Percentiles rank a stretch among this genome's conserved stretches.
phyloP scores from a whole-genome alignment of 228 moss, liverwort and hornwort species.

The Sphagnum fallax region DNA sequence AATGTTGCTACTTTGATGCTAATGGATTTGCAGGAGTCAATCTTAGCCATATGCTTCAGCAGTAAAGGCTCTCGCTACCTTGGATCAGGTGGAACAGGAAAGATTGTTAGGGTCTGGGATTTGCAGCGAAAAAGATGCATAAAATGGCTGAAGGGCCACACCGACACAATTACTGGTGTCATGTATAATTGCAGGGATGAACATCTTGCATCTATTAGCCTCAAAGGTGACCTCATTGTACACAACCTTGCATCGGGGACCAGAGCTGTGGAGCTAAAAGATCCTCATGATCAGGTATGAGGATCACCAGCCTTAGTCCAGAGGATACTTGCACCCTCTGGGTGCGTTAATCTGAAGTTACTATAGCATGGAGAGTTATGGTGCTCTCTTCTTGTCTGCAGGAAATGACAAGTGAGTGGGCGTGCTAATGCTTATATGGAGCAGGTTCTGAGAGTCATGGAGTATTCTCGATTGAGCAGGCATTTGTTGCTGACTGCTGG shows the following conservation, averaged over 20 bases:
- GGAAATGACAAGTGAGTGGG: slow-evolving; percentile 43
- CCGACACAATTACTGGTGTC: slow-evolving; percentile 91
- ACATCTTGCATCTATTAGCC: slow-evolving; percentile 91
- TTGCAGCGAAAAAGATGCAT: slow-evolving; percentile 94
- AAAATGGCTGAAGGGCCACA: slow-evolving; percentile 98
- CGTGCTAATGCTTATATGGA: slow-evolving; percentile 40
- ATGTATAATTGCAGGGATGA: slow-evolving; percentile 99
- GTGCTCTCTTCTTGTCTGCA: slow-evolving; percentile 13
- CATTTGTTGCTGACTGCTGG: slow-evolving; percentile 97
- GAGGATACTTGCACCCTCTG: background rate
- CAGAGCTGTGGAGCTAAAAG: slow-evolving; percentile 90
- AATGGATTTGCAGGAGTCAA: slow-evolving; percentile 64
- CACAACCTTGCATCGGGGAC: slow-evolving; percentile 98
- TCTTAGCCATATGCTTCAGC: slow-evolving; percentile 94
- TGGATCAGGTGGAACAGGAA: slow-evolving; percentile 95
- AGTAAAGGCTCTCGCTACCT: slow-evolving; percentile 97
- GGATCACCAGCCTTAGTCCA: background rate
- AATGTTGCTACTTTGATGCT: too few species aligned
- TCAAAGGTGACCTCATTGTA: slow-evolving; percentile 91
- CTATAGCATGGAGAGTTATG: background rate
- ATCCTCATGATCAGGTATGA: slow-evolving; percentile 88
- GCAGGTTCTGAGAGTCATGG: slow-evolving; percentile 99
- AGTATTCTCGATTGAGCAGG: slow-evolving; percentile 99
- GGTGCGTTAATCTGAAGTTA: background rate
- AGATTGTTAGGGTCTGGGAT: slow-evolving; percentile 94